A percentile compares a stretch with the other conserved stretches of the same genome.
Conservation (phyloP, 805 yeast species). For the Kodamaea kaohsiungensis region DNA sequence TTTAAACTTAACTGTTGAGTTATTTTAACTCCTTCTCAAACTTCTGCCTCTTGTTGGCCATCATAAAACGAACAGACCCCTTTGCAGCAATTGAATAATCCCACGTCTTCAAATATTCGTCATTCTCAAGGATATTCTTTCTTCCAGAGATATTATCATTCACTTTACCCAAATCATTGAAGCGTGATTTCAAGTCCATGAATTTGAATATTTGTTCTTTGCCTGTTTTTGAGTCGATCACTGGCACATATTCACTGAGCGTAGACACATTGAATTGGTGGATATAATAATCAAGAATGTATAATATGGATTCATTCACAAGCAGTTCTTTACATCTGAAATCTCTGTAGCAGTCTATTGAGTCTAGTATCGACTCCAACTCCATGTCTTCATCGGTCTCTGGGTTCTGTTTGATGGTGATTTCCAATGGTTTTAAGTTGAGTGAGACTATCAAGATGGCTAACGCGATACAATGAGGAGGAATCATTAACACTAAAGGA, state of each 20-base stretch:
- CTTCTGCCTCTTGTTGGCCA: conserved; percentile 49
- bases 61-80: conserved; percentile 53
- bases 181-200: conserved; percentile 45
- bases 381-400: conserved; percentile 17
- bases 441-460: conserved; percentile 64
- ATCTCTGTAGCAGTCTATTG: conserved; percentile 34
- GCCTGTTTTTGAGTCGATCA: conserved; percentile 34
- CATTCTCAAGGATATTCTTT: conserved; percentile 35
- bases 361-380: conserved; percentile 28
- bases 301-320: conserved; percentile 54
- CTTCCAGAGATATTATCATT: conserved; percentile 30
- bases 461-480: conserved; percentile 75
- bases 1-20: no score
- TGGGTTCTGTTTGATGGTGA: conserved; percentile 10
- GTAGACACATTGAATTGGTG: conserved; percentile 55
- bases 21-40: conserved; percentile 36
- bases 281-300: conserved; percentile 60
- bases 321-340: conserved; percentile 44
- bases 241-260: conserved; percentile 45
- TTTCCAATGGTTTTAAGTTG: conserved; percentile 43
- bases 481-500: conserved; percentile 64
- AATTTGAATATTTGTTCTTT: conserved; percentile 50
- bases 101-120: conserved; percentile 49
- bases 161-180: conserved; percentile 39
- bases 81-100: conserved; percentile 38